Percentiles rank a stretch among this genome's conserved stretches.
Conservation (phyloP, 345 rosid genomes). For the Salix purpurea region DNA sequence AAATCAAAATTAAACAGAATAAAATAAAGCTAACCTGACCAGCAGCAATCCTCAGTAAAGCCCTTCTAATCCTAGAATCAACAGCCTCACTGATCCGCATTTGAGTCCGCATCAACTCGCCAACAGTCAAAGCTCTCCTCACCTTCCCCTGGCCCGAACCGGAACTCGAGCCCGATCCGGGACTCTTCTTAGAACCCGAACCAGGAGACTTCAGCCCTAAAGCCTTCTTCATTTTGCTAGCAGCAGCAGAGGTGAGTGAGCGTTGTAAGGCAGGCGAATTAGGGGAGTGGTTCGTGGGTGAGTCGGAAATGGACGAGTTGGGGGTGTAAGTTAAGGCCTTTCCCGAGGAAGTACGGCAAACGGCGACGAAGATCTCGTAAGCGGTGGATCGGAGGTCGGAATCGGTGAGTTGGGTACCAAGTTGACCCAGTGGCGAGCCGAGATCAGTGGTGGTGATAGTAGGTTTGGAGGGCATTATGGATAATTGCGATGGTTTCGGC, state of each 20-base stretch:
- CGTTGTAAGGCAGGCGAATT: conserved; percentile 56
- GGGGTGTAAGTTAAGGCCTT: conserved; percentile 65
- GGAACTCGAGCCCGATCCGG: conserved; percentile 43
- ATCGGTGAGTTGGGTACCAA: conserved; percentile 60
- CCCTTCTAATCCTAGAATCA: conserved; percentile 85
- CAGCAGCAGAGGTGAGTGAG: conserved; percentile 85
- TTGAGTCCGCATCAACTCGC: conserved; percentile 89
- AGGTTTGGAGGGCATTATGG: conserved; percentile 25
- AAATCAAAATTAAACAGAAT: background rate
- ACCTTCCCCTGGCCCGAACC: conserved; percentile 57
- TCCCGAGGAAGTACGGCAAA: conserved; percentile 72
- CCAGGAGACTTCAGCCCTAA: conserved; percentile 76
- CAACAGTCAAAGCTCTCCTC: conserved; percentile 66
- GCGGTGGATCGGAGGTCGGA: conserved; percentile 79
- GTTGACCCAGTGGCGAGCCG: conserved; percentile 74
- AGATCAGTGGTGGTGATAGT: conserved; percentile 33
- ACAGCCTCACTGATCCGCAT: conserved; percentile 73
- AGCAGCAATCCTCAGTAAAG: conserved; percentile 79
- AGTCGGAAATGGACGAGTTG: conserved; percentile 38
- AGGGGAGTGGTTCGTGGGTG: conserved; percentile 31
- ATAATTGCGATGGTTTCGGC: conserved; percentile 15
- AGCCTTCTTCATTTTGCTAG: conserved; percentile 93
- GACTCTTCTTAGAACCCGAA: conserved; percentile 61
- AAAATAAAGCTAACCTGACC: conserved; percentile 57
- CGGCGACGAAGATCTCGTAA: conserved; percentile 91